Evolutionary conservation across 805 yeast species (phyloP).

Genomic region (Cyberlindnera misumaiensis): DNA sequence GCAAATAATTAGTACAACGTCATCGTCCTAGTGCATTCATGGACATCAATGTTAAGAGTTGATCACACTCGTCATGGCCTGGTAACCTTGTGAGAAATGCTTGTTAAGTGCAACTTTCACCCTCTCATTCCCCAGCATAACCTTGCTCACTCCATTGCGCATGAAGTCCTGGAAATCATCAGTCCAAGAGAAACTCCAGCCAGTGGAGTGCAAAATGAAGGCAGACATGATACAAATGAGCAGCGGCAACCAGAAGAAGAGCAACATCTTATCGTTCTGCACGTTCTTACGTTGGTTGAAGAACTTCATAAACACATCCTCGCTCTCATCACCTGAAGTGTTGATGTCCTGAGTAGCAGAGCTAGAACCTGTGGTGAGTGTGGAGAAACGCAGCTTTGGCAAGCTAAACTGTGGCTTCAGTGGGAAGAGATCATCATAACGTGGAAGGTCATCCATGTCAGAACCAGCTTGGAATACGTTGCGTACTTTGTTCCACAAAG

Average conservation of each 20-base stretch:
- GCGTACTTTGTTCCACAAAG: slow-evolving; percentile 32
- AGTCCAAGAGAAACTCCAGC: slow-evolving; percentile 28
- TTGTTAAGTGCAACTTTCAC: slow-evolving; percentile 35
- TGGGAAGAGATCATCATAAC: slow-evolving; percentile 73
- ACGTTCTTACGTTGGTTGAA: slow-evolving; percentile 39
- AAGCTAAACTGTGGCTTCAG: slow-evolving; percentile 9
- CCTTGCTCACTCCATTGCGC: slow-evolving; percentile 38
- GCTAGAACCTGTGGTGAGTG: slow-evolving; percentile 5
- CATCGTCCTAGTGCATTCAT: not conserved
- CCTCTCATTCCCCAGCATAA: slow-evolving; percentile 47
- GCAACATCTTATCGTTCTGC: slow-evolving; percentile 71
- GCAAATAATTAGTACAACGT: not conserved
- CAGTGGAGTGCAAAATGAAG: slow-evolving; percentile 32
- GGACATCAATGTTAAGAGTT: slow-evolving; percentile 11
- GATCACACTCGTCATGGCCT: slow-evolving; percentile 30
- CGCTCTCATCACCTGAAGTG: slow-evolving; percentile 18
- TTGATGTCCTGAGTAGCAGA: slow-evolving; percentile 4
- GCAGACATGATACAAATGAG: slow-evolving; percentile 47
- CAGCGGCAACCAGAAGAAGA: slow-evolving; percentile 89
- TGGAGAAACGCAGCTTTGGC: slow-evolving; percentile 13
- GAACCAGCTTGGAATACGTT: slow-evolving; percentile 22
- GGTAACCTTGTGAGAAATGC: slow-evolving; percentile 34
- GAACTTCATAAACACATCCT: slow-evolving; percentile 30
- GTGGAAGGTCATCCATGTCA: slow-evolving; percentile 48
- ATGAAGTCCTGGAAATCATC: slow-evolving; percentile 31